Conservation (phyloP, 768 basidiomycete genomes). For the Psilocybe sp. region DNA sequence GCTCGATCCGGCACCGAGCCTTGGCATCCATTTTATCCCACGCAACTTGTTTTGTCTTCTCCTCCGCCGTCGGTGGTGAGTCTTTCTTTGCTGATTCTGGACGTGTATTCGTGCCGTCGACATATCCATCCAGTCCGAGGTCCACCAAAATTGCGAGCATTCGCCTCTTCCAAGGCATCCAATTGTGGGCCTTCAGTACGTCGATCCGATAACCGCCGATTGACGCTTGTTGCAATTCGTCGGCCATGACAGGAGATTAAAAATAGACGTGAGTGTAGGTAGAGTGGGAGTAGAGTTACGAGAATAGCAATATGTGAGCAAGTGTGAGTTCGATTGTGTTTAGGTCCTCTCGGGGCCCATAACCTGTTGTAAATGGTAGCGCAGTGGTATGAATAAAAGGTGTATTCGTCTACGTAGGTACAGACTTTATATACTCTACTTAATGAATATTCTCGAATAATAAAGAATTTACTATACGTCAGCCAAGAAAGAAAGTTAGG, state of each 20-base stretch:
- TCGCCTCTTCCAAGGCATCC: conserved; percentile 24
- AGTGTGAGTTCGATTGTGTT: not conserved
- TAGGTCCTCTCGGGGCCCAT: conserved; percentile 1
- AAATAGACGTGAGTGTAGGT: not conserved
- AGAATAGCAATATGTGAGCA: not conserved
- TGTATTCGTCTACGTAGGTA: too few relatives aligned
- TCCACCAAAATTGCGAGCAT: conserved; percentile 25
- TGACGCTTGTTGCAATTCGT: conserved; percentile 4
- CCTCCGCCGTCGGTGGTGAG: conserved; percentile 11
- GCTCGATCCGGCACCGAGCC: conserved; percentile 18
- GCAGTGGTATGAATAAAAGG: too few relatives aligned
- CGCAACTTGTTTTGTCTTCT: conserved; percentile 1
- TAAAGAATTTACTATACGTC: too few relatives aligned
- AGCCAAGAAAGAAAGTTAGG: too few relatives aligned
- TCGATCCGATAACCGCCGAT: conserved; percentile 18
- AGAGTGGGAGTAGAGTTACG: not conserved
- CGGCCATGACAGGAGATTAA: too few relatives aligned
- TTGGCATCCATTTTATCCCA: conserved; percentile 20
- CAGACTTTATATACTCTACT: too few relatives aligned
- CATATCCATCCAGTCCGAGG: conserved; percentile 22
- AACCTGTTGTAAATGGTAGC: not conserved
- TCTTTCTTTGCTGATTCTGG: conserved; percentile 14
- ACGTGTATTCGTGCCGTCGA: conserved; percentile 14
- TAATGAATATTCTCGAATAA: too few relatives aligned
- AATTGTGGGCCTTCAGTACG: conserved; percentile 23